phyloP scores from a whole-genome alignment of 805 yeast species.

The Yarrowia sp. region DNA sequence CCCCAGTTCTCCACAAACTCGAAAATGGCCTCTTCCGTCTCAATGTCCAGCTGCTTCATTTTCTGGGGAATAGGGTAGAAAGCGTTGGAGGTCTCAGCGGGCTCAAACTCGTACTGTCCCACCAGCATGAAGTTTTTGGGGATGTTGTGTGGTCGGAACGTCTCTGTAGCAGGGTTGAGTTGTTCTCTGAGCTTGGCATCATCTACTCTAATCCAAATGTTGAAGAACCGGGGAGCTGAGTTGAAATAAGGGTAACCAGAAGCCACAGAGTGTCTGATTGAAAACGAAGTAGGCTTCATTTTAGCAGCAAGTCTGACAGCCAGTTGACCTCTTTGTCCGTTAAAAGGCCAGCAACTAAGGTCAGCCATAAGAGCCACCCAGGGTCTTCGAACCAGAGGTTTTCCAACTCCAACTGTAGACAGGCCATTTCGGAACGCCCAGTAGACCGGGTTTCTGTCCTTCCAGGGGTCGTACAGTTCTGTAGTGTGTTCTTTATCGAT shows the following conservation, averaged over 20 bases:
- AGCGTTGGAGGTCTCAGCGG: neutral
- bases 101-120: constrained; percentile 19
- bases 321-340: constrained; percentile 36
- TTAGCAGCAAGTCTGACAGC: constrained; percentile 34
- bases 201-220: constrained; percentile 36
- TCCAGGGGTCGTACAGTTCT: constrained; percentile 30
- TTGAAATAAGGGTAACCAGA: neutral
- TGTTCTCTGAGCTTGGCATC: constrained; percentile 28
- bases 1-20: constrained; percentile 40
- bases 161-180: neutral
- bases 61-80: constrained; percentile 30
- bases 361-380: constrained; percentile 32
- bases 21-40: constrained; percentile 32
- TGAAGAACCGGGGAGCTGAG: constrained; percentile 37
- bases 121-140: constrained; percentile 30
- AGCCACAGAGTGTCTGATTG: constrained; percentile 34
- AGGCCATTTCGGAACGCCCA: constrained; percentile 20
- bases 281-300: constrained; percentile 33
- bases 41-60: constrained; percentile 31
- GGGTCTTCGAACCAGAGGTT: constrained; percentile 28
- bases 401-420: constrained; percentile 30
- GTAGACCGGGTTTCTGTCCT: constrained; percentile 26
- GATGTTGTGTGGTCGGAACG: neutral
- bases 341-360: constrained; percentile 39
- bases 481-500: constrained; percentile 34